phyloP scores from a whole-genome alignment of 345 rosid species.

The Salix udensis region DNA sequence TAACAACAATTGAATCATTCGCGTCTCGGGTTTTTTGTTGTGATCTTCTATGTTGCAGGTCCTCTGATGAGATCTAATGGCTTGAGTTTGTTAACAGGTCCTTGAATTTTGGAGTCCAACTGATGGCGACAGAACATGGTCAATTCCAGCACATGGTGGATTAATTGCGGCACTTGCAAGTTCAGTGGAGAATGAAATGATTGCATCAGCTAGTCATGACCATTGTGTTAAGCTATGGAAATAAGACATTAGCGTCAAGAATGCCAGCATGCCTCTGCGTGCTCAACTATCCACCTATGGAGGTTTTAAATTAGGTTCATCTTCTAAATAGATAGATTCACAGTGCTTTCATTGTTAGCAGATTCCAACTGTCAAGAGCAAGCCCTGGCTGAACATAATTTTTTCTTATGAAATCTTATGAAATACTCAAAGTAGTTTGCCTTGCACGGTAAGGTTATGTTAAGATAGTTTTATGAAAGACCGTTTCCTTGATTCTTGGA shows the following conservation, averaged over 20 bases:
- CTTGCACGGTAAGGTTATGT: no score
- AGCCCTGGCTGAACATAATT: background rate
- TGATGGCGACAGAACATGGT: conserved; percentile 19
- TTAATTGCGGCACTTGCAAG: conserved; percentile 22
- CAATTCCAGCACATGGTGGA: conserved; percentile 27
- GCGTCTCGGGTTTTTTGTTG: background rate
- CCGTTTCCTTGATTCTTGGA: no score
- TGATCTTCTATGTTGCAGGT: background rate
- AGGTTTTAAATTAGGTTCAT: background rate
- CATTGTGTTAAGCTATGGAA: conserved; percentile 34
- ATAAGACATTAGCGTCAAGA: background rate
- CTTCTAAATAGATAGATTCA: background rate
- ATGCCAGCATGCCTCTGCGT: background rate
- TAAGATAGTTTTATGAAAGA: no score
- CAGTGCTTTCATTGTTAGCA: background rate
- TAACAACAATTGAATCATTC: background rate
- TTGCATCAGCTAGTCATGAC: conserved; percentile 36
- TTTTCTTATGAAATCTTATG: no score
- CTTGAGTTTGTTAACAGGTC: conserved; percentile 16
- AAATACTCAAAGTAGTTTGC: no score
- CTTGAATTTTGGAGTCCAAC: conserved; percentile 36
- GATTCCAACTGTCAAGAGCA: background rate
- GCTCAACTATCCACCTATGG: background rate
- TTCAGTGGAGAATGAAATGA: conserved; percentile 19
- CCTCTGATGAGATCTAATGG: background rate